Base-by-base conservation (phyloP, 2,329 filamentous ascomycete species). In the Cytospora schulzeri region DNA sequence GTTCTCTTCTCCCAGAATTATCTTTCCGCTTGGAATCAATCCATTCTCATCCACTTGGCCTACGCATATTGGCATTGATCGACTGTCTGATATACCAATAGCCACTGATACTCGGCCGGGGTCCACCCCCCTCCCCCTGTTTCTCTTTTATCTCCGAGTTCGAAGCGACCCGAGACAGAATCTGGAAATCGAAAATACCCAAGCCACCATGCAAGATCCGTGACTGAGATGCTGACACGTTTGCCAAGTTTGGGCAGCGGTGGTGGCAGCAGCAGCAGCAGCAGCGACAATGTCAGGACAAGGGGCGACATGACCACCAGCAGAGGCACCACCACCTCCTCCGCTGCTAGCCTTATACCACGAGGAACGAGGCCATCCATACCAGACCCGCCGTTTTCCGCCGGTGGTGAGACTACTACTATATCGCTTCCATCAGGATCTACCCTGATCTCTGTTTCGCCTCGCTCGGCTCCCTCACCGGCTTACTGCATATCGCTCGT, bases 91-190 rank as follows among this genome's bases (percentile, higher is more conserved):
- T 28, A 55, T 41, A n/a, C 54, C 19, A 3, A 14, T 45, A 57
- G 45, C 63, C 63, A 73, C 69, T 70, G 68, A 70, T 70, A 70
- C 56, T 73, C 69, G 69, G 69, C 51, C 4, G 19, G 51, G 12
- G 35, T n/a, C 24, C 19, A 17, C 45, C n/a, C 38, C 51, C 52
- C 11, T 9, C 51, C 35, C 26, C 50, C 12, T 50, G 50, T 55
- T 60, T 61, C 62, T n/a, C 15, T 61, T 64, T 61, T 60, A 61
- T 35, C 28, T 60, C 33, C 63, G 57, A 65, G 3, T 38, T 48
- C 19, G 57, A 53, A 31, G 51, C 58, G 51, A 61, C 11, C 56
- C 45, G 51, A 65, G 41, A 61, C 57, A 26, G 28, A 15, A 17
- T 35, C 19, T 26, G 2, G 7, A 15, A 35, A 12, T 15, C 33